phyloP scores from a whole-genome alignment of 2,329 filamentous ascomycete genomes.

The Fusarium nygamai region DNA sequence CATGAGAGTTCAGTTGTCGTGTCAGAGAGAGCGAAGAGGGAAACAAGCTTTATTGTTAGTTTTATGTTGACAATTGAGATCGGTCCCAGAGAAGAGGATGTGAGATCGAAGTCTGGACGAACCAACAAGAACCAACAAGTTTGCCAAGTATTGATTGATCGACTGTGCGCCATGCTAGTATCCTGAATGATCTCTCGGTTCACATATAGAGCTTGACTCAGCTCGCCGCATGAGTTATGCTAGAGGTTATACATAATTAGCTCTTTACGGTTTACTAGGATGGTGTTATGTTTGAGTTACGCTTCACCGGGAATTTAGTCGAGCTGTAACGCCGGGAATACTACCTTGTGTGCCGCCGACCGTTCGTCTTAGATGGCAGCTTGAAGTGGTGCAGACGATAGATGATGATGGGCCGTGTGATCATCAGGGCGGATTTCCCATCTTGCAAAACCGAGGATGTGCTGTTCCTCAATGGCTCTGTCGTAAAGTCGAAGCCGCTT shows the following conservation, averaged over 20 bases:
- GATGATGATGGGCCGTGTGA: slow-evolving; percentile 17
- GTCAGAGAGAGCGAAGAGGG: not conserved
- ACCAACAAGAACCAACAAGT: not conserved
- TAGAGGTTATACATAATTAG: not conserved
- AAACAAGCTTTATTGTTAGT: slow-evolving; percentile 13
- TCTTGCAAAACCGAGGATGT: not conserved
- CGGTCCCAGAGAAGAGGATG: not conserved
- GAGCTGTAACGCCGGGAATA: slow-evolving; percentile 18
- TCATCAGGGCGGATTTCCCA: slow-evolving; percentile 16
- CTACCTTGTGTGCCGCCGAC: slow-evolving; percentile 1
- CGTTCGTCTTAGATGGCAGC: not conserved
- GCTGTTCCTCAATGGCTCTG: not conserved
- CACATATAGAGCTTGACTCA: not conserved
- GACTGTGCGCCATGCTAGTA: not conserved
- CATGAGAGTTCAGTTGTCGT: not conserved
- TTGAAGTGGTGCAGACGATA: not conserved
- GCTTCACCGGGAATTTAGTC: slow-evolving; percentile 1
- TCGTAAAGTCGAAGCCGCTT: slow-evolving; percentile 15
- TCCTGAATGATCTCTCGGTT: not conserved
- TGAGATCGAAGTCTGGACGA: slow-evolving; percentile 1
- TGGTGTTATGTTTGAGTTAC: slow-evolving; percentile 1
- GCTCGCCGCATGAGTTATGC: not conserved
- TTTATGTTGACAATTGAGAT: slow-evolving; percentile 20
- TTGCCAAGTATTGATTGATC: not conserved
- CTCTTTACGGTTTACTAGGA: not conserved